Conservation (phyloP, 1,139 yeast species). For the Schwanniomyces etchellsii region DNA sequence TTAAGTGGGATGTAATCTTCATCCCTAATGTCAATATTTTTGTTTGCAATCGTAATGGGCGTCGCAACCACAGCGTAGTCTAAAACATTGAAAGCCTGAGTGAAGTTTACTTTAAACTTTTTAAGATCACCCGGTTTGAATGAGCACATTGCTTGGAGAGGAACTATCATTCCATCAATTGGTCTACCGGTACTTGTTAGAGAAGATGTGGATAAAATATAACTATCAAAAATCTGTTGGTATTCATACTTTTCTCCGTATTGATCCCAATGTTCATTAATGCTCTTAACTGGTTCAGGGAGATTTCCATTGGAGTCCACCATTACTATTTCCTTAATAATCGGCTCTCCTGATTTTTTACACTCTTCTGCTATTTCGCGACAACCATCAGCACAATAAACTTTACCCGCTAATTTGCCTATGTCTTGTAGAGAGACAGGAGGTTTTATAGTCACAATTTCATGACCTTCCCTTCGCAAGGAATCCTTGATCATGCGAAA, state of each 20-base stretch:
- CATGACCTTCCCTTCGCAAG: slow-evolving; percentile 11
- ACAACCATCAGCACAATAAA: slow-evolving; percentile 13
- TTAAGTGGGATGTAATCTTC: slow-evolving; percentile 4
- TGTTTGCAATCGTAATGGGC: slow-evolving; percentile 8
- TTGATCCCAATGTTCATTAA: slow-evolving; percentile 10
- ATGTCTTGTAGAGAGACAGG: slow-evolving; percentile 5
- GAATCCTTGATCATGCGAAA: slow-evolving; percentile 7
- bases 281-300: slow-evolving; percentile 6
- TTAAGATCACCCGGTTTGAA: slow-evolving; percentile 7
- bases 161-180: slow-evolving; percentile 6
- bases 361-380: slow-evolving; percentile 9
- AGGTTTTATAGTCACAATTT: slow-evolving; percentile 10
- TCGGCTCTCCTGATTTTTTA: slow-evolving; percentile 12
- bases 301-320: slow-evolving; percentile 13
- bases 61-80: slow-evolving; percentile 18
- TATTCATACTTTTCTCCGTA: slow-evolving; percentile 10
- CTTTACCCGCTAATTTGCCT: slow-evolving; percentile 4
- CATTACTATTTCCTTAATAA: slow-evolving; percentile 14
- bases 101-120: slow-evolving; percentile 16
- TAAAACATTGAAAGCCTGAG: slow-evolving; percentile 17
- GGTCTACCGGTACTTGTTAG: slow-evolving; percentile 5
- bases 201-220: slow-evolving; percentile 8
- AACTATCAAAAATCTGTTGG: slow-evolving; percentile 11
- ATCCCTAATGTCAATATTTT: slow-evolving; percentile 3
- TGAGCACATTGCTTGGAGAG: slow-evolving; percentile 9